These are phyloP conservation scores for Phytophthora sojae DNA, from an alignment of 352 stramenopile genomes.

Conservation along the genomic window DNA sequence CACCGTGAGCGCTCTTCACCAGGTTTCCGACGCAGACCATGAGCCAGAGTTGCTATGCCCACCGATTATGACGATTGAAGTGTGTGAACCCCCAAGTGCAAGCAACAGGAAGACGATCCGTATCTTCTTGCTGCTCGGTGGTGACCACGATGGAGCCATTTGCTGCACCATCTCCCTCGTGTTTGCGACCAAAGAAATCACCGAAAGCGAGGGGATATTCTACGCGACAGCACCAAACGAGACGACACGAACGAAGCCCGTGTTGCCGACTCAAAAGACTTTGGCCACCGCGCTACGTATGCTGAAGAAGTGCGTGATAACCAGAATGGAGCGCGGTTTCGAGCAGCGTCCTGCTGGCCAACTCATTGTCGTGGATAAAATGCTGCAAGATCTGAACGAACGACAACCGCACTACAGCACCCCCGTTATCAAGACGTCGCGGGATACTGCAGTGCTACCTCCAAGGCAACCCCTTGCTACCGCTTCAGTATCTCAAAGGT, in stretches of 20 bases:
- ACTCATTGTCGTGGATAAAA: slow-evolving; percentile 29
- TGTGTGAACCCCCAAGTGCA: slow-evolving; percentile 7
- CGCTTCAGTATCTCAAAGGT: not conserved
- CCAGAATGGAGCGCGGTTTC: slow-evolving; percentile 31
- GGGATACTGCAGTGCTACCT: too few species aligned
- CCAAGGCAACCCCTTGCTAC: not conserved
- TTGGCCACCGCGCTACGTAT: slow-evolving; percentile 35
- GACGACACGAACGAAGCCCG: slow-evolving; percentile 8
- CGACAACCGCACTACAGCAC: slow-evolving; percentile 24
- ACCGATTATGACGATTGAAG: slow-evolving; percentile 10
- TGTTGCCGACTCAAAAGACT: slow-evolving; percentile 32
- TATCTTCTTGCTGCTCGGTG: slow-evolving; percentile 45
- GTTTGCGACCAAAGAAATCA: slow-evolving; percentile 28
- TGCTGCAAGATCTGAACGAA: slow-evolving; percentile 11
- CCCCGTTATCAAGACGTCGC: not conserved
- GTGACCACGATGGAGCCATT: slow-evolving; percentile 50
- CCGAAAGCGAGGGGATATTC: slow-evolving; percentile 36
- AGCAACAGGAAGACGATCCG: slow-evolving; percentile 18
- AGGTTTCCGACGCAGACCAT: not conserved
- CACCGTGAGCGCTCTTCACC: not conserved
- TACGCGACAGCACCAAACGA: slow-evolving; percentile 24
- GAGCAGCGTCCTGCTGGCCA: slow-evolving; percentile 25
- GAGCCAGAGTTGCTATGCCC: not conserved
- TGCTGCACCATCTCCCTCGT: slow-evolving; percentile 32
- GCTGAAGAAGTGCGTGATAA: slow-evolving; percentile 39